Base-by-base conservation (phyloP, 1,284 basidiomycete species). In the Leccinum griseonigrum region DNA sequence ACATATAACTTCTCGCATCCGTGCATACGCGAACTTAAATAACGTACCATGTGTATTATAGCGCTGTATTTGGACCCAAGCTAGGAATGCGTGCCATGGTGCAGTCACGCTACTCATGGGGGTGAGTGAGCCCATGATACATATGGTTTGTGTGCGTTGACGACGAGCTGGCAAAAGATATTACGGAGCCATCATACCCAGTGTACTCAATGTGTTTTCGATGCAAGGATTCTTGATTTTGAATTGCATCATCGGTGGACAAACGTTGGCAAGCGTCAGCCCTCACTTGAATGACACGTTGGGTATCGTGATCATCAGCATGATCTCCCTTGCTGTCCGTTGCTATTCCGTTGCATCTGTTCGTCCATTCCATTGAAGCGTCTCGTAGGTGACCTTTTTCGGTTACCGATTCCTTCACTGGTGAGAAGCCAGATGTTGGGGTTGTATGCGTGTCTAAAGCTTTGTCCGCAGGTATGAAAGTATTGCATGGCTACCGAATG, bases 291-390 rank as follows among this genome's bases (percentile, higher is more conserved):
- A 79, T 60, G 81, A 80, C 53, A 81, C 83, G 0, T 60, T 91
- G 6, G 93, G 93, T 1, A 94, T 95, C 63, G 87, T 92, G 16
- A 87, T 95, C 60, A 89, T 94, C 31, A 79, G 84, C 2, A 63
- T 90, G 29, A 81, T 92, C 34, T 85, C 88, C 1, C 78, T 94
- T 28, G 77, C 81, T 34, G 83, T 91, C 46, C 70, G 80, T 67
- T 31, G 10, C 26, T 18, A 26, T 62, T 54, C 26, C 6, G 7
- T 51, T 32, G 10, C 16, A 34, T 54, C 18, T 22, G 16, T 57
- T 29, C 31, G 1, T 31, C 13, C 26, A 16, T 18, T 18, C 5
- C 34, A 7, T 62, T 73, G 38, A 73, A 2, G 1, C 10, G 2
- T 3, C 40, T 57, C 3, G 2, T 58, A 82, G 81, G 69, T 81